Evolutionary conservation across 352 stramenopile genomes (phyloP).

Genomic region (Pythium insidiosum): DNA sequence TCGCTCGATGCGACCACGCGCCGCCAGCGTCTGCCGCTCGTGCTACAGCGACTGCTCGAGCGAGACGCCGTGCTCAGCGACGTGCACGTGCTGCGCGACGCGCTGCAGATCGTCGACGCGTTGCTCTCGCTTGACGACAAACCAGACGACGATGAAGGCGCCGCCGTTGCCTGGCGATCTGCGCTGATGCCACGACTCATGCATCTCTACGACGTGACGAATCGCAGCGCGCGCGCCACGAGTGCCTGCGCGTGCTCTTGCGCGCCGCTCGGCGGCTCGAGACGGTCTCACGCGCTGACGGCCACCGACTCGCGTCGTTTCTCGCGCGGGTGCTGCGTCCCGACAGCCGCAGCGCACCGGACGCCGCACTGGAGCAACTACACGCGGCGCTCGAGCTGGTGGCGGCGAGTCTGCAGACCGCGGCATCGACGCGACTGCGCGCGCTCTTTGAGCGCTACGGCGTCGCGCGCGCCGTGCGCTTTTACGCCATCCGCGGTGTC

Average conservation of each 20-base stretch:
- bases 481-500: slow-evolving; percentile 17
- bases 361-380: slow-evolving; percentile 20
- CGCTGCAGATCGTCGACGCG: slow-evolving; percentile 43
- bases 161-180: slow-evolving; percentile 28
- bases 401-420: slow-evolving; percentile 16
- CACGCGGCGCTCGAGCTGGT: slow-evolving; percentile 43
- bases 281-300: slow-evolving; percentile 18
- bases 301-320: slow-evolving; percentile 37
- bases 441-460: slow-evolving; percentile 48
- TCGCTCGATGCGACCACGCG: slow-evolving; percentile 3
- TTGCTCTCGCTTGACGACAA: slow-evolving; percentile 27
- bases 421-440: background rate
- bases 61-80: slow-evolving; percentile 34
- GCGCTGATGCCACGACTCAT: slow-evolving; percentile 39
- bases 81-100: slow-evolving; percentile 38
- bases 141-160: slow-evolving; percentile 13
- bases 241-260: slow-evolving; percentile 48
- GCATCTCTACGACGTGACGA: slow-evolving; percentile 43
- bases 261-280: slow-evolving; percentile 31
- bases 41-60: slow-evolving; percentile 32
- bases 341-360: slow-evolving; percentile 9
- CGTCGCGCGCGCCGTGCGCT: slow-evolving; percentile 40
- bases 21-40: slow-evolving; percentile 26
- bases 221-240: slow-evolving; percentile 38
- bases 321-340: slow-evolving; percentile 45